A percentile compares a stretch with the other conserved stretches of the same genome.
These are phyloP conservation scores for Zychaea mexicana DNA, from an alignment of 371 early-diverging fungal species.

Conservation along the genomic window DNA sequence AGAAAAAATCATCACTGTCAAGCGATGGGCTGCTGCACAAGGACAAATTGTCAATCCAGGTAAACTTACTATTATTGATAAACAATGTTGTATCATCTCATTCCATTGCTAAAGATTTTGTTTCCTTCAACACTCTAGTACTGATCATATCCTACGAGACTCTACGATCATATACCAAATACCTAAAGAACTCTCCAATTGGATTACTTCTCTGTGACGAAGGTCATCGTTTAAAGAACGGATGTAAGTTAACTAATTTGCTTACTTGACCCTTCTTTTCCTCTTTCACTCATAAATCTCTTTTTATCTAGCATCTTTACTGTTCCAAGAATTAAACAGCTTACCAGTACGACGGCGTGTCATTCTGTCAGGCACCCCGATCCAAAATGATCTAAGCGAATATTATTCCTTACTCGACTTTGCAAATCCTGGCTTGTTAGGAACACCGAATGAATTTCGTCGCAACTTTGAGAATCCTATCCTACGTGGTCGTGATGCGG, in stretches of 20 bases:
- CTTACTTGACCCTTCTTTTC: not conserved
- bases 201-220: conserved; percentile 97
- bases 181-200: conserved; percentile 78
- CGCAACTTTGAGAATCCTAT: conserved; percentile 92
- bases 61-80: conserved; percentile 18
- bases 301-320: conserved; percentile 63
- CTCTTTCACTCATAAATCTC: not conserved
- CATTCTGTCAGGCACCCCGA: conserved; percentile 97
- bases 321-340: conserved; percentile 85
- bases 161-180: conserved; percentile 77
- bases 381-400: conserved; percentile 97
- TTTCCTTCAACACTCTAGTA: conserved; percentile 63
- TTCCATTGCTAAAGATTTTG: conserved; percentile 3
- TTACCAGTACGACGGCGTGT: conserved; percentile 87
- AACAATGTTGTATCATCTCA: not conserved
- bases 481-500: conserved; percentile 90
- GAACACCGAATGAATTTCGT: conserved; percentile 89
- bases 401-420: conserved; percentile 95
- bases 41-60: conserved; percentile 85
- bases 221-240: conserved; percentile 97
- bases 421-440: conserved; percentile 95
- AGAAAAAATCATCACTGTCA: conserved; percentile 80
- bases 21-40: conserved; percentile 80
- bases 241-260: conserved; percentile 32
- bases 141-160: conserved; percentile 96